A percentile compares a stretch with the other conserved stretches of the same genome.
These are phyloP conservation scores for Cicer cuneatum DNA, from an alignment of 306 rosid species.

Conservation along the genomic window DNA sequence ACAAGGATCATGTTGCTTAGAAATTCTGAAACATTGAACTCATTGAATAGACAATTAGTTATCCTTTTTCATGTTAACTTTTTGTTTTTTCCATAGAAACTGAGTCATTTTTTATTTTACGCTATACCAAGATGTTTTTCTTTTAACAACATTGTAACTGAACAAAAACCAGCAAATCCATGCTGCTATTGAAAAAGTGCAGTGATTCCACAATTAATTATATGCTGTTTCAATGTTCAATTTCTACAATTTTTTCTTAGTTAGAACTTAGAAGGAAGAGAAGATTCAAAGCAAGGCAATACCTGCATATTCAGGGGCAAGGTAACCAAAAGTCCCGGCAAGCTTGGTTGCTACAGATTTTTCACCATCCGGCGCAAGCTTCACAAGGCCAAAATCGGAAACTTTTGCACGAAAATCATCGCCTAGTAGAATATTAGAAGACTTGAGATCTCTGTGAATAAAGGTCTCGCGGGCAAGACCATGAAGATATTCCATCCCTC, in stretches of 20 bases:
- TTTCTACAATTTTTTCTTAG: slow-evolving; percentile 23
- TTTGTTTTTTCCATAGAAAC: not conserved
- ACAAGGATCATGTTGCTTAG: slow-evolving; percentile 17
- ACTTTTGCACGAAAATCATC: slow-evolving; percentile 81
- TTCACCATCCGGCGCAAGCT: slow-evolving; percentile 78
- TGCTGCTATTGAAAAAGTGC: not conserved
- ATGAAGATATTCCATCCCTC: slow-evolving; percentile 82
- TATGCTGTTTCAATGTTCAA: slow-evolving; percentile 14
- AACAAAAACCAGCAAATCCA: not conserved
- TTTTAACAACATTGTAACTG: slow-evolving; percentile 13
- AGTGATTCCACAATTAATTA: not conserved
- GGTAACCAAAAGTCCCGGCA: slow-evolving; percentile 91
- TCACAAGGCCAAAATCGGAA: slow-evolving; percentile 84
- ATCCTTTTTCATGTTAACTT: slow-evolving; percentile 11
- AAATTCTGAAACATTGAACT: slow-evolving; percentile 16
- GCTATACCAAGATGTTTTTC: slow-evolving; percentile 1
- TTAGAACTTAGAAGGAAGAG: slow-evolving; percentile 35
- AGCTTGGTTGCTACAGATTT: slow-evolving; percentile 74
- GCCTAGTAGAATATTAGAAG: slow-evolving; percentile 76
- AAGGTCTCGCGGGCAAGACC: slow-evolving; percentile 72
- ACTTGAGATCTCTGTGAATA: slow-evolving; percentile 84
- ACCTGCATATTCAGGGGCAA: slow-evolving; percentile 94
- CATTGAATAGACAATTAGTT: not conserved
- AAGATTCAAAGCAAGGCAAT: slow-evolving; percentile 28
- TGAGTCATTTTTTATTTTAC: not conserved